Evolutionary conservation across 1,284 basidiomycete species (phyloP), one percentile per base, ranked within the genome.

Genomic region (Sporisorium sorghi): DNA sequence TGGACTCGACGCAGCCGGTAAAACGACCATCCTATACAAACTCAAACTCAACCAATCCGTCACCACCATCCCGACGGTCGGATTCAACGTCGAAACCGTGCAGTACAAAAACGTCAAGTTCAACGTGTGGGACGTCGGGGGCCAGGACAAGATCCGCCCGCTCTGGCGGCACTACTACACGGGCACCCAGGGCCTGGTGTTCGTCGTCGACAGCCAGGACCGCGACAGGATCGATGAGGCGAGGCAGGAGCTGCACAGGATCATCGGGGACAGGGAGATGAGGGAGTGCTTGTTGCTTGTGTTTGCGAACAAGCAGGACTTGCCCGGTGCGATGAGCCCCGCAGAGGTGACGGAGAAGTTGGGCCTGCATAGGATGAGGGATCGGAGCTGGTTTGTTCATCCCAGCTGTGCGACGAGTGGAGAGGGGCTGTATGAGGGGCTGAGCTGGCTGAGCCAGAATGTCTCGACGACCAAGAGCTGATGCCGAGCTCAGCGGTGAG

Each of bases 251-350:
- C 87, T 99, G 51, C 96, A 99, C 84, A 90, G 95, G 59, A 99
- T 99, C 87, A 88, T 99, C 84, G 92, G 92, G 73, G 96, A 99
- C 86, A 88, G 96, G 72, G 97, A 99, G 86, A 98, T 99, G 96
- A 93, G 93, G 86, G 94, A 98, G 78, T 98, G 95, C 84, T 86
- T 98, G 64, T 85, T 99, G 83, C 90, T 99, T 70, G 96, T 99
- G 35, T 99, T 99, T 87, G 96, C 97, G 23, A 99, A 99, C 87
- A 99, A 99, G 87, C 97, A 99, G 87, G 97, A 99, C 89, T 87
- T 99, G 73, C 94, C 94, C 15, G 94, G 93, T 84, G 96, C 96
- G 37, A 97, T 99, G 95, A 94, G 94, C 32, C 97, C 96, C 30
- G 94, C 96, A 12, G 96, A 99, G 86, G 94, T 99, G 39, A 99